Conservation (phyloP, 169 alveolate genomes). For the Perkinsus olseni region DNA sequence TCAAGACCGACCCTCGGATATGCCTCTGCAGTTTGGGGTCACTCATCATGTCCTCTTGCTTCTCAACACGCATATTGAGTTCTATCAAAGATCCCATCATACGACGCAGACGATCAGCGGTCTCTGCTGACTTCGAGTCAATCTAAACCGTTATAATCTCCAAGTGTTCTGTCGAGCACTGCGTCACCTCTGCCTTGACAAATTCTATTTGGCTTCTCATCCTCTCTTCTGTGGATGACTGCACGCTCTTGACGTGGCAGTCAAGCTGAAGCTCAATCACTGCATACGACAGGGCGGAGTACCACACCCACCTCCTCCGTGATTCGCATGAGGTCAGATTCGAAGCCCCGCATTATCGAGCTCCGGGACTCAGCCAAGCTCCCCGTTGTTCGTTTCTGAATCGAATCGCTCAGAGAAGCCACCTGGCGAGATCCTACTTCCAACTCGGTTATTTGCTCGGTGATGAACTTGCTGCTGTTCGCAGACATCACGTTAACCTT, state of each 20-base stretch:
- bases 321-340: not conserved
- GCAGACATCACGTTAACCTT: not conserved
- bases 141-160: not conserved
- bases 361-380: not conserved
- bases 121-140: not conserved
- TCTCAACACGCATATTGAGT: not conserved
- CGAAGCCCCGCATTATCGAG: not conserved
- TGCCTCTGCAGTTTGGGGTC: not conserved
- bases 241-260: not conserved
- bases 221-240: not conserved
- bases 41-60: not conserved
- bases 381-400: not conserved
- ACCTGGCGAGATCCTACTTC: not conserved
- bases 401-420: not conserved
- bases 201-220: not conserved
- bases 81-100: not conserved
- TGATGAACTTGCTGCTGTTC: not conserved
- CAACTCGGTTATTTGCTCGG: not conserved
- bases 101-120: not conserved
- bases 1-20: not conserved
- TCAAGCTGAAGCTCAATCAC: not conserved
- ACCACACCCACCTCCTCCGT: not conserved
- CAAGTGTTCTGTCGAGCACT: not conserved
- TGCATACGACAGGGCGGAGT: not conserved
- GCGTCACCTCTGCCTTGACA: not conserved